Conservation (phyloP, 345 rosid species). For the Ricinus communis region DNA sequence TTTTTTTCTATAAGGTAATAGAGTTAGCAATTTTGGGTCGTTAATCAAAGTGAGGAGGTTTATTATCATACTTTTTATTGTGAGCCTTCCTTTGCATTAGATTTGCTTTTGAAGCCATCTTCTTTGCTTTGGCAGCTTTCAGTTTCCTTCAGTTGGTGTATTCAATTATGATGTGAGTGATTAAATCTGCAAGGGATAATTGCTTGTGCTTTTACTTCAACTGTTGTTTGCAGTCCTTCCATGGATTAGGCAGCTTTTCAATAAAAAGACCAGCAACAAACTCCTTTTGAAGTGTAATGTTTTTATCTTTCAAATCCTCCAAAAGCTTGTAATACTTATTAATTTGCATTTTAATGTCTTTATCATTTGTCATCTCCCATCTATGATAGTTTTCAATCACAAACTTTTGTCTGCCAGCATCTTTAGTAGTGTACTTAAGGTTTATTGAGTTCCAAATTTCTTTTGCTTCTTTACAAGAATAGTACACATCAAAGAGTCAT, state of each 20-base stretch:
- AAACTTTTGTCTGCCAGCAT: neutral
- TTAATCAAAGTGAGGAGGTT: neutral
- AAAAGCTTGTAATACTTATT: too few species aligned
- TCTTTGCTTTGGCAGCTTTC: too few species aligned
- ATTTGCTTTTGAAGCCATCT: neutral
- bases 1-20: too few species aligned
- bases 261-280: neutral
- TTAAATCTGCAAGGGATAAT: neutral
- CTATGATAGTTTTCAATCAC: too few species aligned
- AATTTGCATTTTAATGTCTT: neutral
- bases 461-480: neutral
- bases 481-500: neutral
- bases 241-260: neutral
- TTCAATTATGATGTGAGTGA: neutral
- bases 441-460: neutral
- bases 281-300: too few species aligned
- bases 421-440: too few species aligned
- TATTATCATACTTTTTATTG: neutral
- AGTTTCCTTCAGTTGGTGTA: neutral
- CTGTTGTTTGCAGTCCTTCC: neutral
- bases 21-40: neutral
- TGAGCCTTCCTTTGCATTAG: too few species aligned
- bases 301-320: too few species aligned
- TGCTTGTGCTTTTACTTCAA: neutral
- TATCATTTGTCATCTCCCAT: neutral